Percentiles rank a stretch among this genome's conserved stretches.
Evolutionary conservation across 2,329 filamentous ascomycete genomes (phyloP).

Genomic region (Emmonsiellopsis sp.): DNA sequence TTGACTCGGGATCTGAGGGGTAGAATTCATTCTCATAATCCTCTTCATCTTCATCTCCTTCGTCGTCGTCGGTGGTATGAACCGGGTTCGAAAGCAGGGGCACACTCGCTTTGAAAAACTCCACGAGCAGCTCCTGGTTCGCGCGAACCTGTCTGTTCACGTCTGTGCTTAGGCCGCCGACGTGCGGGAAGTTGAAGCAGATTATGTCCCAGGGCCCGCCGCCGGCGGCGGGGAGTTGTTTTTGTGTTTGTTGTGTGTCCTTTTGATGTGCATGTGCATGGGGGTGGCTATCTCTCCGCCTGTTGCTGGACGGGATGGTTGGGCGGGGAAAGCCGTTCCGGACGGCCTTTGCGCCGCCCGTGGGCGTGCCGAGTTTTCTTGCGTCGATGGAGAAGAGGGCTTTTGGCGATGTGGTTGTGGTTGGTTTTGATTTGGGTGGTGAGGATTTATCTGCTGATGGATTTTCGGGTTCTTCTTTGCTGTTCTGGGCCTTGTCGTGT

Average conservation of each 20-base stretch:
- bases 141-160: constrained; percentile 88
- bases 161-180: constrained; percentile 83
- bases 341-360: constrained; percentile 34
- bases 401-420: constrained; percentile 13
- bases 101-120: constrained; percentile 38
- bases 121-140: constrained; percentile 58
- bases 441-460: neutral
- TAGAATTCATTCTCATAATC: constrained; percentile 7
- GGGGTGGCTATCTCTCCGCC: neutral
- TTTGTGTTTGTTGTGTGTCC: neutral
- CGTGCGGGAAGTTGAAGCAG: constrained; percentile 95
- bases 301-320: neutral
- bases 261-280: neutral
- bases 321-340: constrained; percentile 28
- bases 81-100: constrained; percentile 28
- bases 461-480: constrained; percentile 11
- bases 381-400: constrained; percentile 36
- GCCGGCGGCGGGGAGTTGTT: constrained; percentile 5
- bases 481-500: constrained; percentile 2
- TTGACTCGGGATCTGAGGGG: neutral
- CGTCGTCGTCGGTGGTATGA: constrained; percentile 6
- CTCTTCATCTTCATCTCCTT: constrained; percentile 11
- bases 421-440: neutral
- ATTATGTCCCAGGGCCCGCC: constrained; percentile 59
- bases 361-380: constrained; percentile 29